Conservation (phyloP, 2,329 filamentous ascomycete genomes). For the Diaporthe aspalathi region DNA sequence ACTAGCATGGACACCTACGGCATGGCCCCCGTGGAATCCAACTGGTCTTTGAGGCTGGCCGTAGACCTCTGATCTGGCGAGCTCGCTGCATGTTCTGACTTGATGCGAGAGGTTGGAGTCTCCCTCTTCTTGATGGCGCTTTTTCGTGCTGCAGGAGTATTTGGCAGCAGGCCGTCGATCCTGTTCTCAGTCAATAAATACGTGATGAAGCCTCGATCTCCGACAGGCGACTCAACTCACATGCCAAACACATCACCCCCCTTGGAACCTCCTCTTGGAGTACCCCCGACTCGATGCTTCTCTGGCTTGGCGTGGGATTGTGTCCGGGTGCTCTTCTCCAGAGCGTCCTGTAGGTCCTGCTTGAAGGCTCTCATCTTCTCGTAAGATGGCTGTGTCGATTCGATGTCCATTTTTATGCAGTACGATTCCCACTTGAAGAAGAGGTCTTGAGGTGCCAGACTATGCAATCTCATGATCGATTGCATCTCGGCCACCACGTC, state of each 20-base stretch:
- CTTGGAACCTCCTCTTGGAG: slow-evolving; percentile 69
- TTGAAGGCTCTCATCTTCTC: slow-evolving; percentile 83
- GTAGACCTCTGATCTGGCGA: slow-evolving; percentile 58
- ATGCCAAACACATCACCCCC: slow-evolving; percentile 84
- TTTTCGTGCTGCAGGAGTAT: slow-evolving; percentile 64
- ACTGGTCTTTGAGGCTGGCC: slow-evolving; percentile 52
- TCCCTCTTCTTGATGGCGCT: slow-evolving; percentile 53
- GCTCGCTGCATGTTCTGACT: slow-evolving; percentile 56
- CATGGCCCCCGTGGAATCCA: slow-evolving; percentile 52
- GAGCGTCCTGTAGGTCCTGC: slow-evolving; percentile 83
- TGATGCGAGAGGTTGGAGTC: slow-evolving; percentile 60
- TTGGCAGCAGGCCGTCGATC: slow-evolving; percentile 76
- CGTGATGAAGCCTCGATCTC: not conserved
- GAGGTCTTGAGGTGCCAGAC: slow-evolving; percentile 83
- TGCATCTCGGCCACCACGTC: slow-evolving; percentile 85
- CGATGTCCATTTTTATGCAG: slow-evolving; percentile 90
- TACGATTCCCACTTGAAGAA: slow-evolving; percentile 99
- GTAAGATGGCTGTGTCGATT: slow-evolving; percentile 78
- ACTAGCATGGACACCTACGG: slow-evolving; percentile 48
- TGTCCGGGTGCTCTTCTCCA: slow-evolving; percentile 79
- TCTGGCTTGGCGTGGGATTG: slow-evolving; percentile 71
- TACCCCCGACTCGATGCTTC: slow-evolving; percentile 68
- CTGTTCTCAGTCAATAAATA: slow-evolving; percentile 51
- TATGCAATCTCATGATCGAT: slow-evolving; percentile 87
- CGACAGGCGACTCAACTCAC: slow-evolving; percentile 62